Conservation (phyloP, 1,284 basidiomycete species). For the Rhodofomes roseus region DNA sequence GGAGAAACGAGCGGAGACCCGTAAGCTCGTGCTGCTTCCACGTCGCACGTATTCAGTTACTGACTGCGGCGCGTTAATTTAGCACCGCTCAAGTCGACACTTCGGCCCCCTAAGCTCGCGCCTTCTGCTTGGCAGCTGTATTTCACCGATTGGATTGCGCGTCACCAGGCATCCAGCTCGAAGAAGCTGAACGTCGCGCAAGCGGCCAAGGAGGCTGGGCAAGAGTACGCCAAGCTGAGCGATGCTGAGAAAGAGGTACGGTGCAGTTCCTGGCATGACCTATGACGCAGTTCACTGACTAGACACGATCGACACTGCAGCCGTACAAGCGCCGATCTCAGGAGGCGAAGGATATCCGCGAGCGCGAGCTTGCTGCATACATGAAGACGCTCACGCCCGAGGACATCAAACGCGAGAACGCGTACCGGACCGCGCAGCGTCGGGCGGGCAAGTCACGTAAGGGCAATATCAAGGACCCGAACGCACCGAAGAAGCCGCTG, state of each 20-base stretch:
- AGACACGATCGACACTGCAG: constrained; percentile 37
- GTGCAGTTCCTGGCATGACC: constrained; percentile 10
- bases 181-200: constrained; percentile 93
- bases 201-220: constrained; percentile 92
- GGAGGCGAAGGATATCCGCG: constrained; percentile 79
- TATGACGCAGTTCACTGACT: constrained; percentile 11
- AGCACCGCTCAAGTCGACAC: constrained; percentile 60
- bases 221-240: constrained; percentile 81
- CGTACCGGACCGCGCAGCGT: constrained; percentile 86
- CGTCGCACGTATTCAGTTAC: constrained; percentile 14
- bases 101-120: constrained; percentile 89
- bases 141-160: constrained; percentile 93
- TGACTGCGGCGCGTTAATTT: constrained; percentile 15
- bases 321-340: constrained; percentile 82
- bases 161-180: constrained; percentile 75
- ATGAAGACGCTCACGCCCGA: constrained; percentile 90
- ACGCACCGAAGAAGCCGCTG: constrained; percentile 94
- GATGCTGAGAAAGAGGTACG: constrained; percentile 79
- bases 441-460: constrained; percentile 92
- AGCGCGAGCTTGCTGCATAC: constrained; percentile 81
- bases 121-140: constrained; percentile 97
- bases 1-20: constrained; percentile 27
- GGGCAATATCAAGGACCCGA: constrained; percentile 95
- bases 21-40: constrained; percentile 18
- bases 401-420: constrained; percentile 93